Conservation (phyloP, 2,329 filamentous ascomycete species). For the Aureobasidium sp. region DNA sequence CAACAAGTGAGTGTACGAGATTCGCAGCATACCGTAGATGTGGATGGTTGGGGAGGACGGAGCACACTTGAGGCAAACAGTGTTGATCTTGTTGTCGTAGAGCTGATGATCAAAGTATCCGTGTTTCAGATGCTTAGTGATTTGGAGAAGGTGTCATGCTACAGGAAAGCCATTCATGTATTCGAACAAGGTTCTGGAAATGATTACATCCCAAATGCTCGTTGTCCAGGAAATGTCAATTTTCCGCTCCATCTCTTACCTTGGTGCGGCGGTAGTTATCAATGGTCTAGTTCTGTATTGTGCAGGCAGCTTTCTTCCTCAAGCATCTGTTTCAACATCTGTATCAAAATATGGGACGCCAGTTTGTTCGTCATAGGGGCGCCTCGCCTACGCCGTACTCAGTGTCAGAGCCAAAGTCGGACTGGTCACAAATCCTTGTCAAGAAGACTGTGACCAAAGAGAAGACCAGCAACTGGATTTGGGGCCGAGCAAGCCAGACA, state of each 20-base stretch:
- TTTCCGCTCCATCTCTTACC: neutral
- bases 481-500: neutral
- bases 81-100: no score
- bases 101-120: no score
- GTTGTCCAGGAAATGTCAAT: neutral
- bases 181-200: neutral
- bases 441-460: slow-evolving; percentile 10
- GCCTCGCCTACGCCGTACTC: neutral
- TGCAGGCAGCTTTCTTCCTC: neutral
- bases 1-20: no score
- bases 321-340: neutral
- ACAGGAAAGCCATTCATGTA: neutral
- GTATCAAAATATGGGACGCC: neutral
- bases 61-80: no score
- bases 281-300: neutral
- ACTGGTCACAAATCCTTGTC: neutral
- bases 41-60: no score
- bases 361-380: neutral
- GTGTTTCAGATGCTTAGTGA: neutral
- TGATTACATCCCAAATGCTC: neutral
- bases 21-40: no score
- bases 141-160: neutral
- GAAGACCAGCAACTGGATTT: neutral
- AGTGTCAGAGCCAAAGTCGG: neutral
- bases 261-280: neutral